A percentile compares a stretch with the other conserved stretches of the same genome.
Evolutionary conservation across 2,329 filamentous ascomycete genomes (phyloP).

Genomic region (Scortechinia acanthostroma): DNA sequence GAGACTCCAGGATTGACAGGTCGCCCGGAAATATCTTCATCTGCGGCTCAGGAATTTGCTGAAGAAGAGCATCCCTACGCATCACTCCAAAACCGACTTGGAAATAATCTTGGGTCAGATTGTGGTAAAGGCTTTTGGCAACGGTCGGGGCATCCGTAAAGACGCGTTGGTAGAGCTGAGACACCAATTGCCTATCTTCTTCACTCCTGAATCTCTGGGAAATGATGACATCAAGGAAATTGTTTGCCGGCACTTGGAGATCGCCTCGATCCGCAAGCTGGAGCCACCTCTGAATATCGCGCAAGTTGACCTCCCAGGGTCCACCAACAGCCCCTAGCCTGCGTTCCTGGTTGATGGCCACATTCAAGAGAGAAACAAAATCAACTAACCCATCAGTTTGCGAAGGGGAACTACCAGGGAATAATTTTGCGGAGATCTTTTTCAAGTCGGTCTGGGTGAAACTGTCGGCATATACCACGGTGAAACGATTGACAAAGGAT

Average conservation of each 20-base stretch:
- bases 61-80: slow-evolving; percentile 44
- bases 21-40: slow-evolving; percentile 49
- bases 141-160: slow-evolving; percentile 35
- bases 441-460: slow-evolving; percentile 76
- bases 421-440: slow-evolving; percentile 74
- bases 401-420: slow-evolving; percentile 50
- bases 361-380: slow-evolving; percentile 76
- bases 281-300: slow-evolving; percentile 84
- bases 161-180: slow-evolving; percentile 56
- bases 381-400: slow-evolving; percentile 64
- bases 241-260: slow-evolving; percentile 50
- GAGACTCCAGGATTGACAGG: slow-evolving; percentile 66
- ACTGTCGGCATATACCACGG: slow-evolving; percentile 91
- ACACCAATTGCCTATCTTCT: slow-evolving; percentile 59
- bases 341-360: slow-evolving; percentile 53
- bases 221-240: slow-evolving; percentile 78
- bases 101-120: slow-evolving; percentile 54
- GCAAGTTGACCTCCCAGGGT: slow-evolving; percentile 93
- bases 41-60: slow-evolving; percentile 39
- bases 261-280: slow-evolving; percentile 51
- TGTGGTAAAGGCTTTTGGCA: slow-evolving; percentile 64
- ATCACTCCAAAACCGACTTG: slow-evolving; percentile 77
- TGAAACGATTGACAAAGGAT: slow-evolving; percentile 96
- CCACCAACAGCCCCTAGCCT: slow-evolving; percentile 58
- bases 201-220: slow-evolving; percentile 77